These are phyloP conservation scores for Solanum tarapatanum DNA, from an alignment of 257 asterid genomes.

Conservation along the genomic window DNA sequence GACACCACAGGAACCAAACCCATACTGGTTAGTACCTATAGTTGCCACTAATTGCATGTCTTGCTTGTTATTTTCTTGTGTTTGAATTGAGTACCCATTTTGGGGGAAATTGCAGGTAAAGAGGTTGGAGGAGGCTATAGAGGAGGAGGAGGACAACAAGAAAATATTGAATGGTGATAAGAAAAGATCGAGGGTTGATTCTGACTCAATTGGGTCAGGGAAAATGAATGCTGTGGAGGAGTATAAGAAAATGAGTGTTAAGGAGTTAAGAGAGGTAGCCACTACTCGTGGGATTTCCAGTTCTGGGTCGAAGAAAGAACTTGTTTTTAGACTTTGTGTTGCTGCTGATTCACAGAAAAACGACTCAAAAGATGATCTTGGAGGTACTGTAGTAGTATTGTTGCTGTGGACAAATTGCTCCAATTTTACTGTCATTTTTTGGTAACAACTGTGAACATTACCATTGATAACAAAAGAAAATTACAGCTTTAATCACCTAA, in stretches of 20 bases:
- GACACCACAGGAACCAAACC: slow-evolving; percentile 62
- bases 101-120: slow-evolving; percentile 30
- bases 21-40: slow-evolving; percentile 25
- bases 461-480: neutral
- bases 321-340: slow-evolving; percentile 48
- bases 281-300: slow-evolving; percentile 33
- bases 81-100: neutral
- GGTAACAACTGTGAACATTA: neutral
- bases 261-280: slow-evolving; percentile 67
- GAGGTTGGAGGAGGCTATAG: slow-evolving; percentile 54
- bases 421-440: neutral
- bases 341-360: slow-evolving; percentile 1
- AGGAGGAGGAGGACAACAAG: slow-evolving; percentile 19
- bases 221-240: slow-evolving; percentile 42
- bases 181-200: slow-evolving; percentile 47
- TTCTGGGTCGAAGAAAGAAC: slow-evolving; percentile 60
- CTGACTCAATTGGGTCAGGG: slow-evolving; percentile 13
- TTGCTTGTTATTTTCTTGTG: neutral
- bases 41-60: neutral
- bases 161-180: slow-evolving; percentile 11
- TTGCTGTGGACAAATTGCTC: neutral
- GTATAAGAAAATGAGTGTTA: slow-evolving; percentile 41
- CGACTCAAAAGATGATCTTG: neutral
- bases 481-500: neutral
- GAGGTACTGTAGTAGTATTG: slow-evolving; percentile 17